These are phyloP conservation scores for Exophiala viscosa DNA, from an alignment of 2,329 filamentous ascomycete species.

Conservation along the genomic window DNA sequence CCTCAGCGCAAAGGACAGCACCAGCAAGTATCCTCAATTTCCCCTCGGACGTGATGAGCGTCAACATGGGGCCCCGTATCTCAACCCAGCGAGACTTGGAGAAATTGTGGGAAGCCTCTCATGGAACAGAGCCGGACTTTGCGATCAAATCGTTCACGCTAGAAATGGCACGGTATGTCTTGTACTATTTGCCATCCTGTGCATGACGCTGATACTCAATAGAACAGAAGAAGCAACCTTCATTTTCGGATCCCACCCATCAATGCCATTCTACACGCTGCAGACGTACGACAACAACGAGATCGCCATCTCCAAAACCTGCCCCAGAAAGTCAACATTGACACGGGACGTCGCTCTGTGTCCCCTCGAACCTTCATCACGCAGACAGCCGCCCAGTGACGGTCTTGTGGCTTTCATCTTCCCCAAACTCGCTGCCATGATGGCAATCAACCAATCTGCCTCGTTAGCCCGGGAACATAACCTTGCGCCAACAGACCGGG, in stretches of 20 bases:
- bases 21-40: conserved; percentile 43
- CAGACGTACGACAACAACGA: conserved; percentile 42
- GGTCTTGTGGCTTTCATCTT: conserved; percentile 45
- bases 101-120: conserved; percentile 44
- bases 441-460: conserved; percentile 46
- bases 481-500: conserved; percentile 39
- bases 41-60: conserved; percentile 35
- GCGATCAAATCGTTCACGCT: conserved; percentile 38
- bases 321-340: conserved; percentile 39
- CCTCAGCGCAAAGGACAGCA: conserved; percentile 39
- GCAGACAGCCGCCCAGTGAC: conserved; percentile 40
- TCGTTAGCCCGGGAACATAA: conserved; percentile 39
- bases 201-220: conserved; percentile 21
- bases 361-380: conserved; percentile 37
- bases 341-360: conserved; percentile 44
- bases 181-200: not conserved
- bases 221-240: conserved; percentile 43
- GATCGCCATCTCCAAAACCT: conserved; percentile 40
- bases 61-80: conserved; percentile 34
- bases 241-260: conserved; percentile 39
- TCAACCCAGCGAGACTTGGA: conserved; percentile 40
- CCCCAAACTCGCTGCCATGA: conserved; percentile 48
- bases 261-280: conserved; percentile 44
- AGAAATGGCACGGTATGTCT: conserved; percentile 39
- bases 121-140: conserved; percentile 39